These are phyloP conservation scores for Marchantia paleacea DNA, from an alignment of 225 moss, liverwort and hornwort genomes.

Conservation along the genomic window DNA sequence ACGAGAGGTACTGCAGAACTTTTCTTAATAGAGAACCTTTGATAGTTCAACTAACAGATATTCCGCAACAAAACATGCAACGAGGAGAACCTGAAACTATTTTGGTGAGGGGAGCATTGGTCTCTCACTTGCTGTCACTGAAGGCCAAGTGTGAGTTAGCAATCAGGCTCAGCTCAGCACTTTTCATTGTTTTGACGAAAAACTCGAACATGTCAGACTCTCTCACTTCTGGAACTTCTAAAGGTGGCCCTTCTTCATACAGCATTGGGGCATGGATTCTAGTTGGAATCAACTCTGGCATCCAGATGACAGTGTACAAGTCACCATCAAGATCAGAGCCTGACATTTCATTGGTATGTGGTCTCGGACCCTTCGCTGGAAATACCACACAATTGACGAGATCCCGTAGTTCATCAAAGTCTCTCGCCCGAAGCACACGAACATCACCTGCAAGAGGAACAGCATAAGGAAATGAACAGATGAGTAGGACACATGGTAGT, in stretches of 20 bases:
- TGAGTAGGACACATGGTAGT: too few species aligned
- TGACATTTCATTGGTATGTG: constrained; percentile 65
- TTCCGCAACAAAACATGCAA: constrained; percentile 44
- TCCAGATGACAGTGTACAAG: constrained; percentile 70
- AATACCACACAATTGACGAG: constrained; percentile 79
- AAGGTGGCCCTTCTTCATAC: constrained; percentile 40
- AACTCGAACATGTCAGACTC: constrained; percentile 48
- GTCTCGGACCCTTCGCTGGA: constrained; percentile 62
- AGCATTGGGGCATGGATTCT: constrained; percentile 49
- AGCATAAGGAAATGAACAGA: not conserved
- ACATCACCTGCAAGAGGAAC: constrained; percentile 41
- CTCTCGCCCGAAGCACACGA: constrained; percentile 64
- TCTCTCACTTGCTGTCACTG: constrained; percentile 58
- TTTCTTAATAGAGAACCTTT: too few species aligned
- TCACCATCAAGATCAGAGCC: constrained; percentile 73
- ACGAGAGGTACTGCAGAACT: too few species aligned
- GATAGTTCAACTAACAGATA: too few species aligned
- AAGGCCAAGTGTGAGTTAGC: constrained; percentile 68
- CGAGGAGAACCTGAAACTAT: constrained; percentile 35
- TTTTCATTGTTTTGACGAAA: constrained; percentile 57
- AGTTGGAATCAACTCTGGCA: constrained; percentile 59
- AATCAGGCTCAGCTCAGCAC: constrained; percentile 55
- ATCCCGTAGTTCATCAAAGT: constrained; percentile 48
- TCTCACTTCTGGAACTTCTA: constrained; percentile 49
- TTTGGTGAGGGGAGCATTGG: constrained; percentile 20